Evolutionary conservation across 1,284 basidiomycete species (phyloP).

Genomic region (Boletus nobilissimus): DNA sequence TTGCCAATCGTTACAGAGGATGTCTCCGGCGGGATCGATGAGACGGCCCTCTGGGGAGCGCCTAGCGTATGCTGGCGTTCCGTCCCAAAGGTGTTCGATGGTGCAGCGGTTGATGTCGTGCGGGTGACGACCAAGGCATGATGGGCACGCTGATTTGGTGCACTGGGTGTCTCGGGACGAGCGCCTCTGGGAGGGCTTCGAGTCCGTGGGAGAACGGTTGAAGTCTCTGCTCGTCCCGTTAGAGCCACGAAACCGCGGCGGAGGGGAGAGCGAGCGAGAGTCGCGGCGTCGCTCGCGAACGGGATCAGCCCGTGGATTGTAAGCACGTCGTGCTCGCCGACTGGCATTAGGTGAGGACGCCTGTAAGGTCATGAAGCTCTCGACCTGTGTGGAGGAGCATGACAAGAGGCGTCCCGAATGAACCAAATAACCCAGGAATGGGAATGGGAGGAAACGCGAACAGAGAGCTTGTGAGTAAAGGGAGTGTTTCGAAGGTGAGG

Average conservation of each 20-base stretch:
- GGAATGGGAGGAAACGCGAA: not conserved
- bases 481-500: not conserved
- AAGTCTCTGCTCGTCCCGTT: no score
- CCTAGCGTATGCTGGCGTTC: not conserved
- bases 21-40: not conserved
- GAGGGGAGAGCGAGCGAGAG: not conserved
- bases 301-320: not conserved
- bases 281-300: not conserved
- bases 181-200: not conserved
- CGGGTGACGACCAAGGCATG: not conserved
- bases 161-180: not conserved
- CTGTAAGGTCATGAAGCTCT: not conserved
- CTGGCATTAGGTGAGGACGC: no score
- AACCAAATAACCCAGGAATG: no score
- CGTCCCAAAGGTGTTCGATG: not conserved
- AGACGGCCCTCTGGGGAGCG: not conserved
- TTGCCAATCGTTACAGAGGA: not conserved
- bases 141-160: not conserved
- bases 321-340: not conserved
- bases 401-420: not conserved
- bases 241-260: not conserved
- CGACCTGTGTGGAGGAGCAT: fast-evolving
- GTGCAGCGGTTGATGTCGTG: not conserved
- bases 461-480: no score
- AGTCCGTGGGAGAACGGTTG: no score